Evolutionary conservation across 176 grass and related monocot genomes (phyloP).

Genomic region (Hordeum marinum): DNA sequence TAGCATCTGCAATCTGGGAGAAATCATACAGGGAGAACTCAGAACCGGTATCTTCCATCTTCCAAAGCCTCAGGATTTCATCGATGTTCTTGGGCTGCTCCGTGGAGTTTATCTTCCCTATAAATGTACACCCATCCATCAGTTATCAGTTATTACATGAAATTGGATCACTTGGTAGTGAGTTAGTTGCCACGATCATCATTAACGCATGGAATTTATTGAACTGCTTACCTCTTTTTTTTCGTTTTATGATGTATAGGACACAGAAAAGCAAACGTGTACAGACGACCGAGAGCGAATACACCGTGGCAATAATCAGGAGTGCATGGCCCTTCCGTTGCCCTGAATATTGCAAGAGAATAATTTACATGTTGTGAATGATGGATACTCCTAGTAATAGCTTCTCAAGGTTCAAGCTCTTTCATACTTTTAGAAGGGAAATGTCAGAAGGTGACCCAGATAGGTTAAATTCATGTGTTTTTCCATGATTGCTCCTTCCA

Average conservation of each 20-base stretch:
- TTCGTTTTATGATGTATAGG: slow-evolving; percentile 4
- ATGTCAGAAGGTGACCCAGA: not conserved
- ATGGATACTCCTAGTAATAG: not conserved
- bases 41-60: slow-evolving; percentile 11
- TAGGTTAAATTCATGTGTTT: not conserved
- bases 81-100: not conserved
- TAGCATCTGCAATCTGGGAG: slow-evolving; percentile 36
- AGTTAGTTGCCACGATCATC: not conserved
- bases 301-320: slow-evolving; percentile 27
- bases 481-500: not conserved
- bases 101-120: slow-evolving; percentile 10
- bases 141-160: not conserved
- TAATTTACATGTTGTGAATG: not conserved
- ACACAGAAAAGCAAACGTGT: slow-evolving; percentile 36
- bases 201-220: not conserved
- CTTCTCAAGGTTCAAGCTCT: not conserved
- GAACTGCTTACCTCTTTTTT: slow-evolving; percentile 19
- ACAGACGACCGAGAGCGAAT: slow-evolving; percentile 2
- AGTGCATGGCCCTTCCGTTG: slow-evolving; percentile 21
- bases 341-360: slow-evolving; percentile 17
- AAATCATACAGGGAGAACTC: slow-evolving; percentile 38
- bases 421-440: not conserved
- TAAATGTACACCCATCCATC: slow-evolving; percentile 19
- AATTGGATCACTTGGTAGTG: not conserved
- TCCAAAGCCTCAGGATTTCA: slow-evolving; percentile 13